Percentiles rank a stretch among this genome's conserved stretches.
Evolutionary conservation across 306 rosid species (phyloP).

Genomic region (Pterocarpus macrocarpus): DNA sequence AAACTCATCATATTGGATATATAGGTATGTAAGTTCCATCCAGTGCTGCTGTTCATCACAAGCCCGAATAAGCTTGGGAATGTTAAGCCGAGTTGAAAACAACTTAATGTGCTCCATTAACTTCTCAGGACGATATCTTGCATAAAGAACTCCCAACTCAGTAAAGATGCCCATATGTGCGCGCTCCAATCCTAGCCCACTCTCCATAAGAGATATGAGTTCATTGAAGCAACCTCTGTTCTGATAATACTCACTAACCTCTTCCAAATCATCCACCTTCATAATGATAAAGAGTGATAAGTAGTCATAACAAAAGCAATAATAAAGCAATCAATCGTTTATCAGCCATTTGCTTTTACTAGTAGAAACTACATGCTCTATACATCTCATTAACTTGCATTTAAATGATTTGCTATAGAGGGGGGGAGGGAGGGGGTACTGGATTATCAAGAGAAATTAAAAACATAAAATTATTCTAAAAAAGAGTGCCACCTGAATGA

Average conservation of each 20-base stretch:
- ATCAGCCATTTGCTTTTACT: not conserved
- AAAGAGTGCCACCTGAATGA: constrained; percentile 62
- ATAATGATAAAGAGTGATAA: constrained; percentile 28
- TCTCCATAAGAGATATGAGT: constrained; percentile 90
- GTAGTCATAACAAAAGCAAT: constrained; percentile 26
- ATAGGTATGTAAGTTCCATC: constrained; percentile 81
- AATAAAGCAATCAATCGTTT: constrained; percentile 29
- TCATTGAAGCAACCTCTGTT: constrained; percentile 87
- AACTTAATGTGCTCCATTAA: constrained; percentile 86
- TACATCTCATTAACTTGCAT: constrained; percentile 3
- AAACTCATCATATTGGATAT: constrained; percentile 81
- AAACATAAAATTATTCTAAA: not conserved
- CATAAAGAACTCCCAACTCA: constrained; percentile 90
- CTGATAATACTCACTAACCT: constrained; percentile 90
- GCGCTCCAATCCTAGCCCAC: constrained; percentile 83
- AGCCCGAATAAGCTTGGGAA: constrained; percentile 86
- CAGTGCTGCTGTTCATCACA: constrained; percentile 93
- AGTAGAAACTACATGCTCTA: not conserved
- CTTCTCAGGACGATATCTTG: constrained; percentile 81
- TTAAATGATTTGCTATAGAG: constrained; percentile 1
- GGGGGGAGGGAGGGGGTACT: not conserved
- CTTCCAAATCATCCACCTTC: constrained; percentile 89
- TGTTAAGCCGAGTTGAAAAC: constrained; percentile 80
- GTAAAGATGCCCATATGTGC: constrained; percentile 95
- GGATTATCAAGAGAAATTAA: not conserved